Evolutionary conservation across 352 stramenopile species (phyloP).

Genomic region (Peronosclerospora sorghi): DNA sequence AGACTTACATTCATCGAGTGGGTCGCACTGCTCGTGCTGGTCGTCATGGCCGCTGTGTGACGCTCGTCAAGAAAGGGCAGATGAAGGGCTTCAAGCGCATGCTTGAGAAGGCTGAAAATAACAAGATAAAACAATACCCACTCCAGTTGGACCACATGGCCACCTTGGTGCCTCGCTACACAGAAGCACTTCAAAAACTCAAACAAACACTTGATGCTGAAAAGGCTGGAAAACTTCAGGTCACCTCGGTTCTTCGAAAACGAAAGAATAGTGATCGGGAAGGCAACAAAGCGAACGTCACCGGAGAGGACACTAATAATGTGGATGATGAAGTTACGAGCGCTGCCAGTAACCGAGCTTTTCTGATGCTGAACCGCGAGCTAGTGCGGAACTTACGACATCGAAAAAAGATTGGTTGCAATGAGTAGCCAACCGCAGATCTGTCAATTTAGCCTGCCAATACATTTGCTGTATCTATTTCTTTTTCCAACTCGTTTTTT

Average conservation of each 20-base stretch:
- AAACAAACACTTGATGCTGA: constrained; percentile 74
- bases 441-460: too few species aligned
- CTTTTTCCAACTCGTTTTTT: constrained; percentile 3
- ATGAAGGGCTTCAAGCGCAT: constrained; percentile 72
- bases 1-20: constrained; percentile 88
- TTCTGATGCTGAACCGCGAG: constrained; percentile 42
- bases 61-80: constrained; percentile 75
- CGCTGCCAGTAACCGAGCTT: constrained; percentile 45
- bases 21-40: constrained; percentile 74
- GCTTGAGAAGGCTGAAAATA: constrained; percentile 76
- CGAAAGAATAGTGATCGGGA: constrained; percentile 3
- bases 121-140: constrained; percentile 54
- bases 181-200: constrained; percentile 49
- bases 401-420: constrained; percentile 9
- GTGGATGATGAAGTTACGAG: constrained; percentile 22
- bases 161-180: constrained; percentile 67
- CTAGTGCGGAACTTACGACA: constrained; percentile 43
- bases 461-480: constrained; percentile 1
- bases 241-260: constrained; percentile 30
- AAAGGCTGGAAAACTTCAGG: constrained; percentile 49
- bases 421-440: too few species aligned
- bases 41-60: constrained; percentile 60
- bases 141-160: constrained; percentile 70
- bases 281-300: constrained; percentile 1
- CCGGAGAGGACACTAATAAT: constrained; percentile 5